A percentile compares a stretch with the other conserved stretches of the same genome.
These are phyloP conservation scores for Carex myosuroides DNA, from an alignment of 176 grass and related monocot genomes.

Conservation along the genomic window DNA sequence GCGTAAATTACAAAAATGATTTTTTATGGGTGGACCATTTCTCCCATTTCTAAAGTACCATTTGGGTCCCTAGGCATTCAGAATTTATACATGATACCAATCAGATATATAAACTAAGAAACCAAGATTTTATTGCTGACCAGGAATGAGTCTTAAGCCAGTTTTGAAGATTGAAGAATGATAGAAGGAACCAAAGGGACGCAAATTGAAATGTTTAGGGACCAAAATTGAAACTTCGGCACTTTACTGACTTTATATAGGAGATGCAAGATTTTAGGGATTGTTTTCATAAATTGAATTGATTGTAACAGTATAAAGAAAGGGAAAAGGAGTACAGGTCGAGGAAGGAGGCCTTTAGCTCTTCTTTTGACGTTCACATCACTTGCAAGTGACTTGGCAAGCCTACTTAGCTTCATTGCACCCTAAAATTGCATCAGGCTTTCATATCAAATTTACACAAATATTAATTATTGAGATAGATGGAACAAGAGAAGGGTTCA, in stretches of 20 bases:
- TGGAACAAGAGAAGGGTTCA: neutral
- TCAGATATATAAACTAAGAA: neutral
- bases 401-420: conserved; percentile 84
- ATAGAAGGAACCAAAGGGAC: neutral
- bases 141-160: neutral
- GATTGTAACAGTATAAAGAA: conserved; percentile 2
- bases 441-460: neutral
- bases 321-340: conserved; percentile 46
- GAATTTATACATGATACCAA: neutral
- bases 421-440: conserved; percentile 45
- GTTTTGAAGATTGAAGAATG: neutral
- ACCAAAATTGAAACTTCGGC: neutral
- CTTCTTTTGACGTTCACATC: conserved; percentile 73
- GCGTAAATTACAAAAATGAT: neutral
- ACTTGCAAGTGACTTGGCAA: conserved; percentile 80
- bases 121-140: neutral
- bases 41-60: neutral
- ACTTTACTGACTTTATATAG: neutral
- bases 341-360: conserved; percentile 92
- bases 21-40: neutral
- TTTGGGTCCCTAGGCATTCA: neutral
- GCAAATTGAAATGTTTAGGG: neutral
- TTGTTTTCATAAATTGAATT: neutral
- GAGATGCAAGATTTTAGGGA: neutral
- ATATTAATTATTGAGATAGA: neutral